Evolutionary conservation across 176 grass and related monocot species (phyloP).

Genomic region (Avena sativa): DNA sequence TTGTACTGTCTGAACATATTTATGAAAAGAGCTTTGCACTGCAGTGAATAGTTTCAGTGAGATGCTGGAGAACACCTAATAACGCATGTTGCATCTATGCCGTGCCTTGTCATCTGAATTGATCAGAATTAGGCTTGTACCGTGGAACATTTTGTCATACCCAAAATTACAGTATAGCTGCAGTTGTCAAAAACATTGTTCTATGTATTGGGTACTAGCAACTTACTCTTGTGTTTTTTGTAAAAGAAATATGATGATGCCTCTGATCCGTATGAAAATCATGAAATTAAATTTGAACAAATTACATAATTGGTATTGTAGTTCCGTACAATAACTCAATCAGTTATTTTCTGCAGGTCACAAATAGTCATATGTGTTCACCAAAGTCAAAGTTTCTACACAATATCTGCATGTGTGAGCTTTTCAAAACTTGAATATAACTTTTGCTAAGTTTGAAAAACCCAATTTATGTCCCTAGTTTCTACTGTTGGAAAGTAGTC

Average conservation of each 20-base stretch:
- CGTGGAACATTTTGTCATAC: neutral
- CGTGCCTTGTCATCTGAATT: neutral
- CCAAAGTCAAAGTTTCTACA: no score
- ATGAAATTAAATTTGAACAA: neutral
- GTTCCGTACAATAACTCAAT: no score
- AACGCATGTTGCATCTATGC: neutral
- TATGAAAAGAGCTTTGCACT: neutral
- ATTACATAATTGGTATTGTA: no score
- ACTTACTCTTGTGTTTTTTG: neutral
- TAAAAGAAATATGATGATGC: neutral
- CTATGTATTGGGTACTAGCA: neutral
- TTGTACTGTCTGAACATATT: conserved; percentile 2
- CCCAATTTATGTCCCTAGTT: no score
- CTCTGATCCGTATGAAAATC: neutral
- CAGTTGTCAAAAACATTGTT: neutral
- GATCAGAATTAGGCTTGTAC: no score
- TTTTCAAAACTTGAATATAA: no score
- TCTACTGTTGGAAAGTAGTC: no score
- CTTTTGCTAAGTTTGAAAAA: no score
- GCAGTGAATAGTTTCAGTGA: neutral
- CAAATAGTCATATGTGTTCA: no score
- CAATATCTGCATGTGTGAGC: no score
- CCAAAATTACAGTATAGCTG: neutral
- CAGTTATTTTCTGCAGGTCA: no score
- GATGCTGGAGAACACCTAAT: neutral